phyloP scores from a whole-genome alignment of 805 yeast genomes.

The Ogataea polymorpha region DNA sequence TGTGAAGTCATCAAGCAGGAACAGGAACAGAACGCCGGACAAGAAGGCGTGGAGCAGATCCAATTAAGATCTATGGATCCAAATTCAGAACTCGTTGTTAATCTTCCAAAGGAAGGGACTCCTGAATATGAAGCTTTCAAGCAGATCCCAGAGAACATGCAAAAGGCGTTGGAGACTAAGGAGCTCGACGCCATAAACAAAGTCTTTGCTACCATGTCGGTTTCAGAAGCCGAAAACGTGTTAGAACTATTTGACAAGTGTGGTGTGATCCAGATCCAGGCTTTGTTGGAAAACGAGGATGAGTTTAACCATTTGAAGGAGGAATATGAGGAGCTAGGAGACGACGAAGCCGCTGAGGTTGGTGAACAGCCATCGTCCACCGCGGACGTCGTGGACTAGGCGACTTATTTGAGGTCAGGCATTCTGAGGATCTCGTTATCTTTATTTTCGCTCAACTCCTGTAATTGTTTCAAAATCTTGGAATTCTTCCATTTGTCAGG shows the following conservation, averaged over 20 bases:
- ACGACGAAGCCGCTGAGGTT: slow-evolving; percentile 17
- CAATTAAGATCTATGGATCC: slow-evolving; percentile 90
- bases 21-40: slow-evolving; percentile 37
- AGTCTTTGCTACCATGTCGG: slow-evolving; percentile 68
- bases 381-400: slow-evolving; percentile 41
- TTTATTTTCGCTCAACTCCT: slow-evolving; percentile 70
- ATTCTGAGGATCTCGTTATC: slow-evolving; percentile 75
- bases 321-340: slow-evolving; percentile 38
- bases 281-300: slow-evolving; percentile 65
- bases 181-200: slow-evolving; percentile 76
- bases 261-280: slow-evolving; percentile 81
- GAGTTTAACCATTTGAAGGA: slow-evolving; percentile 57
- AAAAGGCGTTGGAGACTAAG: slow-evolving; percentile 68
- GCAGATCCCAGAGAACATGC: slow-evolving; percentile 59
- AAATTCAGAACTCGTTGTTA: slow-evolving; percentile 66
- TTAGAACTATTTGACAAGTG: slow-evolving; percentile 74
- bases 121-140: slow-evolving; percentile 54
- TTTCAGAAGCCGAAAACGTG: slow-evolving; percentile 76
- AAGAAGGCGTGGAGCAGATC: slow-evolving; percentile 71
- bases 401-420: slow-evolving; percentile 57
- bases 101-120: slow-evolving; percentile 58
- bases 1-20: slow-evolving; percentile 65
- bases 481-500: slow-evolving; percentile 84
- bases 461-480: slow-evolving; percentile 58
- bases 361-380: slow-evolving; percentile 21